These are phyloP conservation scores for Neonothopanus nambi DNA, from an alignment of 1,284 basidiomycete genomes.

Conservation along the genomic window DNA sequence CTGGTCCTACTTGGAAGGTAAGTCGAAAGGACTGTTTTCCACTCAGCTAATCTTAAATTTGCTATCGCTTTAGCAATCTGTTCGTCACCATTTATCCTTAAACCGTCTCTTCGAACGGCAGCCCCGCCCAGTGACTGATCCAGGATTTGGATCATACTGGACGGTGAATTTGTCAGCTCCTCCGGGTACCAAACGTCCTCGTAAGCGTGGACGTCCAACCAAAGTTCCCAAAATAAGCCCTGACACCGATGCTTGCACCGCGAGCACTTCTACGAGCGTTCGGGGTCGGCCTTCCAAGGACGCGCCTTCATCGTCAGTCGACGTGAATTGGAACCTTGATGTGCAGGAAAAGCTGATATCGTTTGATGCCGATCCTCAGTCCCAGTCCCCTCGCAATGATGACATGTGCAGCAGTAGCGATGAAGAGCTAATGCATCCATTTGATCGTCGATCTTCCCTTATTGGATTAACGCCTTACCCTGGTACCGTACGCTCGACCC, in stretches of 20 bases:
- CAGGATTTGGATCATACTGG: slow-evolving; percentile 83
- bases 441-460: slow-evolving; percentile 39
- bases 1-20: slow-evolving; percentile 82
- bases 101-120: slow-evolving; percentile 79
- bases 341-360: slow-evolving; percentile 28
- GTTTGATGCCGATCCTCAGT: slow-evolving; percentile 27
- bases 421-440: slow-evolving; percentile 51
- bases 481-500: slow-evolving; percentile 20
- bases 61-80: slow-evolving; percentile 66
- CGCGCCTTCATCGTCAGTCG: slow-evolving; percentile 6
- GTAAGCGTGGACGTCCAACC: slow-evolving; percentile 70
- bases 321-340: slow-evolving; percentile 13
- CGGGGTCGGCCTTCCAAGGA: slow-evolving; percentile 51
- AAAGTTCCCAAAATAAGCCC: slow-evolving; percentile 30
- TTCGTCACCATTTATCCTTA: slow-evolving; percentile 76
- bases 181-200: slow-evolving; percentile 77
- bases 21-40: slow-evolving; percentile 16
- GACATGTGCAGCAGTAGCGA: slow-evolving; percentile 47
- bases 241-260: slow-evolving; percentile 25
- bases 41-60: slow-evolving; percentile 7
- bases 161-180: slow-evolving; percentile 78
- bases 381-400: slow-evolving; percentile 20
- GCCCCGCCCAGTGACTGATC: slow-evolving; percentile 76
- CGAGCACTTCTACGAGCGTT: slow-evolving; percentile 32
- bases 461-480: slow-evolving; percentile 27